These are phyloP conservation scores for Pichia pseudocactophila DNA, from an alignment of 805 yeast genomes.

Conservation along the genomic window DNA sequence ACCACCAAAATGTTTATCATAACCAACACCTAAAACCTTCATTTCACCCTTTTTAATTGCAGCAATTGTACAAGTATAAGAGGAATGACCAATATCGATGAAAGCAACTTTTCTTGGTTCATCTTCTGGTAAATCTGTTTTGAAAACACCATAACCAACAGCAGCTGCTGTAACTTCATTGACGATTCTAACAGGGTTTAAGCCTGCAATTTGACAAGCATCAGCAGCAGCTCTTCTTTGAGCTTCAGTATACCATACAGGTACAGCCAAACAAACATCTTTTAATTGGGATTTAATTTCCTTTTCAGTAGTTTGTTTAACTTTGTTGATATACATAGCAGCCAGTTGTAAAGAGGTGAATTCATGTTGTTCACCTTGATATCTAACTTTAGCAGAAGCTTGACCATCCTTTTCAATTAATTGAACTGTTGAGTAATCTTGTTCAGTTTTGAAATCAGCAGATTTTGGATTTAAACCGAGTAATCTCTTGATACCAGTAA, in stretches of 20 bases:
- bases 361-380: constrained; percentile 64
- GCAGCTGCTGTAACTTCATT: constrained; percentile 98
- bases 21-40: constrained; percentile 85
- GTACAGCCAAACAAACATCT: constrained; percentile 92
- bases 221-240: constrained; percentile 96
- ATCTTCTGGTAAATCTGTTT: constrained; percentile 92
- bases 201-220: constrained; percentile 91
- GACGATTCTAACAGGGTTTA: constrained; percentile 96
- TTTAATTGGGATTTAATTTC: constrained; percentile 77
- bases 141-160: constrained; percentile 98
- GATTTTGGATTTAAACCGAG: constrained; percentile 69
- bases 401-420: constrained; percentile 65
- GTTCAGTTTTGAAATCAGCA: constrained; percentile 70
- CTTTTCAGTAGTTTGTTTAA: constrained; percentile 66
- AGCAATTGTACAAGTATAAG: constrained; percentile 82
- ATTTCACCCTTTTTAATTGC: constrained; percentile 95
- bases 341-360: constrained; percentile 85
- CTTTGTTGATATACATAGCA: constrained; percentile 91
- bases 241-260: constrained; percentile 93
- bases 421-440: constrained; percentile 63
- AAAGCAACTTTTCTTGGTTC: constrained; percentile 85
- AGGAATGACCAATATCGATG: constrained; percentile 95
- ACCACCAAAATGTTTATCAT: constrained; percentile 97
- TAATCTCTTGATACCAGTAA: constrained; percentile 87
- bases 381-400: constrained; percentile 80